Evolutionary conservation across 2,329 filamentous ascomycete genomes (phyloP).

Genomic region (Neonectria ditissima): DNA sequence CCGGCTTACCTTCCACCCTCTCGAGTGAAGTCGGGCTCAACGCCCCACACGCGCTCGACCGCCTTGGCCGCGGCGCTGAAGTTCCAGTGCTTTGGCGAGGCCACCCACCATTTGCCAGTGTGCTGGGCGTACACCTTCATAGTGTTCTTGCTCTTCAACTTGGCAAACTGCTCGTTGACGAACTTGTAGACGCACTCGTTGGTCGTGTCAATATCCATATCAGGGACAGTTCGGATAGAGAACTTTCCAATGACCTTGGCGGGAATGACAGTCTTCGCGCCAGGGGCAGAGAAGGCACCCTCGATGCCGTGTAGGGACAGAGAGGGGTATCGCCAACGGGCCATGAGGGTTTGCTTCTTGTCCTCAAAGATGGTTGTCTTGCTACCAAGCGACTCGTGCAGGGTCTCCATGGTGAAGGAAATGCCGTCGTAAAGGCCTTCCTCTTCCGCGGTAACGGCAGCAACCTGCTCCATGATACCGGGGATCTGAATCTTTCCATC

Average conservation of each 20-base stretch:
- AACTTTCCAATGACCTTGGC: slow-evolving; percentile 99
- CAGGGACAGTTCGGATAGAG: slow-evolving; percentile 94
- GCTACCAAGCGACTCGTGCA: slow-evolving; percentile 91
- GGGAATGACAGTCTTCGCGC: slow-evolving; percentile 98
- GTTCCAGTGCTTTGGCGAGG: slow-evolving; percentile 98
- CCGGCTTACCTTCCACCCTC: slow-evolving; percentile 84
- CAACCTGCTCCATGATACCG: slow-evolving; percentile 94
- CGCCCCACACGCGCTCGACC: slow-evolving; percentile 93
- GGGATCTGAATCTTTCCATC: slow-evolving; percentile 93
- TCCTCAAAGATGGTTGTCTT: slow-evolving; percentile 87
- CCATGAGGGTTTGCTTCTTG: slow-evolving; percentile 95
- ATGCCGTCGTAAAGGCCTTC: slow-evolving; percentile 89
- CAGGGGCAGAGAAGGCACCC: slow-evolving; percentile 91
- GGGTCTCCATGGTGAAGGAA: slow-evolving; percentile 94
- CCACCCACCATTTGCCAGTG: slow-evolving; percentile 98
- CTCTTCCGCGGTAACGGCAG: slow-evolving; percentile 87
- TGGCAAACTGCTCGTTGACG: slow-evolving; percentile 85
- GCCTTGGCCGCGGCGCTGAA: slow-evolving; percentile 95
- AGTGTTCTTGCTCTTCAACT: slow-evolving; percentile 92
- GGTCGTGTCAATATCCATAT: slow-evolving; percentile 95
- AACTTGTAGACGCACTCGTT: slow-evolving; percentile 87
- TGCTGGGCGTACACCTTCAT: slow-evolving; percentile 86
- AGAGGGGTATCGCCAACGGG: slow-evolving; percentile 93
- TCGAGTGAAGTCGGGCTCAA: slow-evolving; percentile 93
- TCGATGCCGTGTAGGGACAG: slow-evolving; percentile 95